These are phyloP conservation scores for Apostasia ramifera DNA, from an alignment of 106 monocot species.

Conservation along the genomic window DNA sequence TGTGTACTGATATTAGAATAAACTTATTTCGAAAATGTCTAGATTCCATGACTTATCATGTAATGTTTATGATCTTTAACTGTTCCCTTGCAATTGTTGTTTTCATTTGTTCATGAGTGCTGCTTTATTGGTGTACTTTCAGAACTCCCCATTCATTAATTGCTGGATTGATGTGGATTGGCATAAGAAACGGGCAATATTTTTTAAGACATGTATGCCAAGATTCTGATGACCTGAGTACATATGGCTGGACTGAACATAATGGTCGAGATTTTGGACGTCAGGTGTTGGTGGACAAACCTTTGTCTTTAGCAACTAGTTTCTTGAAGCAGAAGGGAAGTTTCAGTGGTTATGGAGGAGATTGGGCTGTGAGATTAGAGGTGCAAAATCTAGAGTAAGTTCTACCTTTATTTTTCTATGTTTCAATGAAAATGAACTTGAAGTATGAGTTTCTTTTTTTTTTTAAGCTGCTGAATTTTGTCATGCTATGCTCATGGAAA, in stretches of 20 bases:
- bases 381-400: slow-evolving; percentile 50
- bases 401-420: slow-evolving; percentile 9
- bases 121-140: not conserved
- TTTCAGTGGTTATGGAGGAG: slow-evolving; percentile 92
- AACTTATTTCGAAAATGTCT: not conserved
- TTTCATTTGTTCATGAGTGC: not conserved
- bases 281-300: slow-evolving; percentile 69
- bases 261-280: slow-evolving; percentile 92
- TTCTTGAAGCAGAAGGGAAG: slow-evolving; percentile 64
- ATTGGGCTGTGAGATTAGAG: slow-evolving; percentile 82
- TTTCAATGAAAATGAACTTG: not conserved
- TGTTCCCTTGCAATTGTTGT: not conserved
- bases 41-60: too few relatives aligned
- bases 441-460: not conserved
- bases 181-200: slow-evolving; percentile 84
- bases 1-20: not conserved
- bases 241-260: slow-evolving; percentile 92
- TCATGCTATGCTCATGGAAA: too few relatives aligned
- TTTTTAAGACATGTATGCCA: slow-evolving; percentile 83
- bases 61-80: not conserved
- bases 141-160: slow-evolving; percentile 77
- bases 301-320: slow-evolving; percentile 60
- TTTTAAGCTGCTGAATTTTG: not conserved
- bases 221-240: slow-evolving; percentile 84
- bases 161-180: slow-evolving; percentile 97